Evolutionary conservation across 73 alveolate genomes (phyloP).

Genomic region (Paramecium caudatum): DNA sequence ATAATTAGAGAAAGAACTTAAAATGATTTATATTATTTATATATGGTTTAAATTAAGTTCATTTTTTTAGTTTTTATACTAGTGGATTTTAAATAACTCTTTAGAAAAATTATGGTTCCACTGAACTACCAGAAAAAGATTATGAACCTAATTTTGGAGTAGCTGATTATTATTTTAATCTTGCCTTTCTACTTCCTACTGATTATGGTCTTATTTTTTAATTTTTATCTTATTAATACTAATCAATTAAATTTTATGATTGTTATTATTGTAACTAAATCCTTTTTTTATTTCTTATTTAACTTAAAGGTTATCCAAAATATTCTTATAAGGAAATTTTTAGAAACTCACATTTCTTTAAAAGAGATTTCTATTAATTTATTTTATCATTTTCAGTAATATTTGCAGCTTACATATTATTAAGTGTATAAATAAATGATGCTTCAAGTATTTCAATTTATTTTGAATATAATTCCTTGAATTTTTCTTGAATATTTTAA

Average conservation of each 20-base stretch:
- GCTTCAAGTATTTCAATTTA: not conserved
- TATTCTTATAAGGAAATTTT: not conserved
- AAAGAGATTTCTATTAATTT: not conserved
- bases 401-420: not conserved
- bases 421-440: not conserved
- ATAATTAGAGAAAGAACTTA: conserved; percentile 90
- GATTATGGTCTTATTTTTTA: not conserved
- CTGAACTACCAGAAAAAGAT: conserved; percentile 10
- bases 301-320: not conserved
- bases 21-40: conserved; percentile 64
- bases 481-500: conserved; percentile 5
- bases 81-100: not conserved
- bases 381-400: conserved; percentile 12
- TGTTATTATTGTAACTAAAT: not conserved
- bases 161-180: not conserved
- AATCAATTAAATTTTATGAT: not conserved
- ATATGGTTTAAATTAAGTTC: not conserved
- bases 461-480: conserved; percentile 1
- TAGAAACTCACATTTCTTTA: not conserved
- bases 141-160: not conserved
- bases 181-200: not conserved
- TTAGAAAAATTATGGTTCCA: not conserved
- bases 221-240: not conserved
- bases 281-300: not conserved
- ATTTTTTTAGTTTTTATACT: not conserved